Evolutionary conservation across 2,329 filamentous ascomycete genomes (phyloP), one percentile per base, ranked within the genome.

Genomic region (Hansfordia pulvinata): DNA sequence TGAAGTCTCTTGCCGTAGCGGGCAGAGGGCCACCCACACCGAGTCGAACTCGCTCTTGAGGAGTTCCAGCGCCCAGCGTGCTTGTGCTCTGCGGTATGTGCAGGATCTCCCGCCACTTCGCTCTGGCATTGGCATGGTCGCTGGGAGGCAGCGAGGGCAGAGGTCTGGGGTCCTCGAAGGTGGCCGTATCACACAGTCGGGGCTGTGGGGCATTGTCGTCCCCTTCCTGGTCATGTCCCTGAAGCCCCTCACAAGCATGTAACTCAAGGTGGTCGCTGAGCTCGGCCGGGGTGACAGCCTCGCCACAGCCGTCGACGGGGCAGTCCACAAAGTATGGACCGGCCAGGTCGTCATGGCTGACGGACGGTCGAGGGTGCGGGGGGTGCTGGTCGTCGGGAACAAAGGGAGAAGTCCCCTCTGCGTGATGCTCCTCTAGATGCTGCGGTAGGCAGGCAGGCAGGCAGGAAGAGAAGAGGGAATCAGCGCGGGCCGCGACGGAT

Each of bases 251-350:
- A 11, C 60, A 58, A 24, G 52, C 43, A 41, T 78, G 73, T 30
- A 76, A 52, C 38, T 75, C 66, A 19, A 76, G 40, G 41, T 79
- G 74, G 23, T 55, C 60, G 10, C 67, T 58, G 19, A 77, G 50
- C 37, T 76, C 67, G 10, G 52, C 45, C 6, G 55, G 39, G 6
- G 56, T 47, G 12, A 76, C 45, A n/a, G 58, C 44, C 43, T 80
- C 73, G 17, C 65, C 66, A 41, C 76, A 81, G 13, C 59, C 63
- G 10, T 66, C 60, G 18, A 62, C 36, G 1, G 66, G 61, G 37
- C 72, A 76, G 21, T 62, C 53, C 13, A 60, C 52, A 39, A 70
- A 71, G 10, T 52, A 31, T 6, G 36, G 34, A 20, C 54, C 47
- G 8, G 50, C 44, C 19, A 45, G 39, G 23, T 19, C 27, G 12